A percentile compares a stretch with the other conserved stretches of the same genome.
These are phyloP conservation scores for Yamadazyma nakazawae DNA, from an alignment of 805 yeast species.

Conservation along the genomic window DNA sequence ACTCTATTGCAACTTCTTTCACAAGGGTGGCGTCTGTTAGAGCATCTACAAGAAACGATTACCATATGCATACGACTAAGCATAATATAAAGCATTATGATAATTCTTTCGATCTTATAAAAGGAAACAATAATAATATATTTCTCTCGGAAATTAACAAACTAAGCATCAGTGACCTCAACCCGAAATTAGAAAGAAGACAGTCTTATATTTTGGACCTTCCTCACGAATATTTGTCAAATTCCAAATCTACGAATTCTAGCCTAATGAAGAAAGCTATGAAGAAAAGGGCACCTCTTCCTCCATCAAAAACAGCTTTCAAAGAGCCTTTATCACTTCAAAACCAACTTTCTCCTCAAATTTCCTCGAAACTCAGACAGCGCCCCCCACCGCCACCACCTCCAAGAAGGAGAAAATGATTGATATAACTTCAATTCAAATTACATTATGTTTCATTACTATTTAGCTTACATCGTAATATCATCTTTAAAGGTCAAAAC, in stretches of 20 bases:
- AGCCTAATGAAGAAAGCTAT: slow-evolving; percentile 23
- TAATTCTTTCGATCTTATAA: slow-evolving; percentile 6
- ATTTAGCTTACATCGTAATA: slow-evolving; percentile 22
- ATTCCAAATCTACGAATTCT: slow-evolving; percentile 6
- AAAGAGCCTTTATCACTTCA: slow-evolving; percentile 4
- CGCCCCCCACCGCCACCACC: slow-evolving; percentile 32
- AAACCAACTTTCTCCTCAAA: not conserved
- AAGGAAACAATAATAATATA: slow-evolving; percentile 29
- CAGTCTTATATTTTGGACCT: slow-evolving; percentile 26
- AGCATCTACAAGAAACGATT: slow-evolving; percentile 32
- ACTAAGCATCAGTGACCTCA: slow-evolving; percentile 2
- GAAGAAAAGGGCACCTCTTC: slow-evolving; percentile 38
- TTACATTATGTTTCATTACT: not conserved
- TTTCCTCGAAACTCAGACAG: not conserved
- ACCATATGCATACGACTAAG: slow-evolving; percentile 30
- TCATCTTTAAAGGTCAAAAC: slow-evolving; percentile 66
- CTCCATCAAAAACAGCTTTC: slow-evolving; percentile 25
- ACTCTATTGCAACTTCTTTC: slow-evolving; percentile 23
- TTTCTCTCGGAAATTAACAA: slow-evolving; percentile 15
- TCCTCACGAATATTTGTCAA: slow-evolving; percentile 28
- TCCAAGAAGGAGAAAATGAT: slow-evolving; percentile 23
- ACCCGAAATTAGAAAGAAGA: slow-evolving; percentile 5
- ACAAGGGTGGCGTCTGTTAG: slow-evolving; percentile 35
- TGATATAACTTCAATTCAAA: not conserved
- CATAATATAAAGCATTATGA: slow-evolving; percentile 18